A percentile compares a stretch with the other conserved stretches of the same genome.
Conservation (phyloP, 2,329 filamentous ascomycete species). For the Aspergillus fumigatiaffinis region DNA sequence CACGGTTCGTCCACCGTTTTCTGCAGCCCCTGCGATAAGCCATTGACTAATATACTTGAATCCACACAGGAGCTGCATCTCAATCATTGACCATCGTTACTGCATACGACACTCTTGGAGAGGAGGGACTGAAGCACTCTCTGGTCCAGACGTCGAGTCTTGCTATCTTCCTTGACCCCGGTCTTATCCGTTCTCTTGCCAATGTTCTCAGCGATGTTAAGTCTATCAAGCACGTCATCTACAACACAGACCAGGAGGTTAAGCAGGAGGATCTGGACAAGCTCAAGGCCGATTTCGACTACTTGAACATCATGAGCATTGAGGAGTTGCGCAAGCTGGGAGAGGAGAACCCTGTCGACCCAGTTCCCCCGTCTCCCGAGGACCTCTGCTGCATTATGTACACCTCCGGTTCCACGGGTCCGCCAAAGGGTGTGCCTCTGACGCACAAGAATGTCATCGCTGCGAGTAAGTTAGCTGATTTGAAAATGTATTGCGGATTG, state of each 20-base stretch:
- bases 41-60: not conserved
- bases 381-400: constrained; percentile 79
- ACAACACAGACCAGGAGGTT: constrained; percentile 52
- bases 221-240: constrained; percentile 55
- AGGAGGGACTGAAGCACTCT: constrained; percentile 79
- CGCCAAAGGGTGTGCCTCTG: constrained; percentile 83
- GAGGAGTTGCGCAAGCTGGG: constrained; percentile 53
- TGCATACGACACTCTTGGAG: constrained; percentile 87
- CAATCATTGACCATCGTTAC: constrained; percentile 92
- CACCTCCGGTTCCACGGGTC: constrained; percentile 84
- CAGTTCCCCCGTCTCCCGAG: constrained; percentile 66
- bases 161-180: constrained; percentile 83
- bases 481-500: not conserved
- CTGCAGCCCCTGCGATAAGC: not conserved
- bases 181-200: constrained; percentile 62
- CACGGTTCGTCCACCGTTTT: constrained; percentile 51
- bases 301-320: constrained; percentile 53
- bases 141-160: constrained; percentile 74
- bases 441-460: constrained; percentile 77
- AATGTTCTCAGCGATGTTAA: constrained; percentile 54
- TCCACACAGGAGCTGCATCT: constrained; percentile 56
- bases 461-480: constrained; percentile 54
- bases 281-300: constrained; percentile 50
- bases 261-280: constrained; percentile 53
- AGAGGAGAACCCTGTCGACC: constrained; percentile 65